Evolutionary conservation across 1,284 basidiomycete species (phyloP), one percentile per base, ranked within the genome.

Genomic region (Rhodotorula sp.): DNA sequence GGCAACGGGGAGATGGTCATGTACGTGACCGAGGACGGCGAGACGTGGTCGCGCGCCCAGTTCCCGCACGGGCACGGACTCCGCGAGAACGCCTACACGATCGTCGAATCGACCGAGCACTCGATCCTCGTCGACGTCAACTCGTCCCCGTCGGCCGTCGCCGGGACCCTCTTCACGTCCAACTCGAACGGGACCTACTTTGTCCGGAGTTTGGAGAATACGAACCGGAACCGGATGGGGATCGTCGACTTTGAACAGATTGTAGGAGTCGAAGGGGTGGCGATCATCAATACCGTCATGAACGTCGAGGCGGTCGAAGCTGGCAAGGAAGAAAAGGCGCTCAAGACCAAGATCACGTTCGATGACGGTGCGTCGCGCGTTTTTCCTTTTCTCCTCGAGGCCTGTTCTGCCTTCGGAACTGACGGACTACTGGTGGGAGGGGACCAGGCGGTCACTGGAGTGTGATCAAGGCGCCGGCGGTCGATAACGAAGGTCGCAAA

Each of bases 141-240:
- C 65, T 84, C 91, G 6, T 87, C 90, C 65, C 88, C 91, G 63
- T 83, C 84, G 55, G 85, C 86, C 69, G 84, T 86, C 15, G 87
- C 94, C 29, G 95, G 95, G 1, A 95, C 93, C 4, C 83, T 99
- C 7, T 99, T 97, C 82, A 89, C 95, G 60, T 92, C 89, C 80
- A 95, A 97, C 81, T 91, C 89, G 54, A 92, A 96, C 74, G 96
- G 96, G 3, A 95, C 92, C 15, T 93, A 88, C 82, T 99, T 98
- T 79, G 90, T 95, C n/a, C 86, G 95, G 81, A 90, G 90, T 77
- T 83, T 99, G 66, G 86, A 88, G 78, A 88, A 95, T 79, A 98
- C 95, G 14, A 95, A 95, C 80, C 85, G 95, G 58, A 96, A 96
- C 79, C 83, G 86, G 59, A 82, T 85, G 72, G 95, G 95, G 15